These are phyloP conservation scores for Papiliotrema flavescens DNA, from an alignment of 1,284 basidiomycete genomes.

Conservation along the genomic window DNA sequence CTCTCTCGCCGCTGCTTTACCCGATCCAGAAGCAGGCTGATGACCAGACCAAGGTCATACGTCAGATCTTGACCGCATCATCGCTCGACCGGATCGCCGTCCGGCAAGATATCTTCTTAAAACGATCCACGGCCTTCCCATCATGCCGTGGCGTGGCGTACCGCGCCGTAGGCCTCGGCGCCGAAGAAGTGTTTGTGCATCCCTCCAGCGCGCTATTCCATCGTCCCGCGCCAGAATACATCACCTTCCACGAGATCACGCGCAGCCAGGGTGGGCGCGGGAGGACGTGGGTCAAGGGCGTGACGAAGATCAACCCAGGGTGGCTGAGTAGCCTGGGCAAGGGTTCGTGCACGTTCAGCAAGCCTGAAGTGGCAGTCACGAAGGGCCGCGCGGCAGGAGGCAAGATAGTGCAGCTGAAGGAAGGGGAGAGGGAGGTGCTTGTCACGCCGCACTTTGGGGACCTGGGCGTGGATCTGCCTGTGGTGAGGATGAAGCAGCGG, in stretches of 20 bases:
- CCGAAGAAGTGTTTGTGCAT: constrained; percentile 92
- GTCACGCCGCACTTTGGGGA: constrained; percentile 78
- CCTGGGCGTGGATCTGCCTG: constrained; percentile 77
- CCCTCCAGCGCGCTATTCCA: constrained; percentile 77
- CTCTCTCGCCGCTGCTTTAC: background rate
- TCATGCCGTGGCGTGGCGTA: constrained; percentile 81
- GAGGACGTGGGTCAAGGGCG: constrained; percentile 75
- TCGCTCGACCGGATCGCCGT: constrained; percentile 97
- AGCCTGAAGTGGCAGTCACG: constrained; percentile 66
- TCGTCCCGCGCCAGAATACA: constrained; percentile 73
- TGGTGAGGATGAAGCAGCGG: constrained; percentile 58
- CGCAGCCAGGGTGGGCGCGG: constrained; percentile 56
- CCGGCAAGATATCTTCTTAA: constrained; percentile 75
- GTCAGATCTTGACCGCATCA: constrained; percentile 81
- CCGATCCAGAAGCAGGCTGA: background rate
- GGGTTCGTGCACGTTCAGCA: constrained; percentile 81
- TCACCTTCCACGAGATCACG: constrained; percentile 58
- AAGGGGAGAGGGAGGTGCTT: constrained; percentile 54
- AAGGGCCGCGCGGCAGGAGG: constrained; percentile 11
- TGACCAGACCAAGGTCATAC: constrained; percentile 76
- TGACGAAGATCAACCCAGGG: constrained; percentile 80
- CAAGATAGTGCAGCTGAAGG: constrained; percentile 50
- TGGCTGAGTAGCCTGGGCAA: constrained; percentile 83
- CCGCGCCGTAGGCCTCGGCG: constrained; percentile 71
- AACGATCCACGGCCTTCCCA: constrained; percentile 55